phyloP scores from a whole-genome alignment of 345 rosid species.

The Salix viminalis region DNA sequence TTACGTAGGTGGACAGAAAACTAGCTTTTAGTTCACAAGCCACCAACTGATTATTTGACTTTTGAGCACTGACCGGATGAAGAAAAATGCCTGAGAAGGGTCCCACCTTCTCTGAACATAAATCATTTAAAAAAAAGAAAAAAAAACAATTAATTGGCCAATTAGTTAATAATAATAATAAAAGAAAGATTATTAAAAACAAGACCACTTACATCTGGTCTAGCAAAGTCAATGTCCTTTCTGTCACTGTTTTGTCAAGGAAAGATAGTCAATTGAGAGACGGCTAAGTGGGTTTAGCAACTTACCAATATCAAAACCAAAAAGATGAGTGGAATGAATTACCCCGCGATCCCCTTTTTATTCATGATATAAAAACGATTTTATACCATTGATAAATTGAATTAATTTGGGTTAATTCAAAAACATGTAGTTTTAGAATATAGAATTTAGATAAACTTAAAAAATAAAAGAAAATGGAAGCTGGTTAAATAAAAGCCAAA shows the following conservation, averaged over 20 bases:
- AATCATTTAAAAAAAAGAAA: background rate
- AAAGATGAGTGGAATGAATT: background rate
- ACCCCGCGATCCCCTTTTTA: too few species aligned
- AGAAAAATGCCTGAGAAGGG: slow-evolving; percentile 17
- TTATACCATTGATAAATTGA: too few species aligned
- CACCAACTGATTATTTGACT: slow-evolving; percentile 47
- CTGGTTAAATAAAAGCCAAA: too few species aligned
- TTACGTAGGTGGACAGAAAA: slow-evolving; percentile 31
- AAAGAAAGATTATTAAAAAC: slow-evolving; percentile 1
- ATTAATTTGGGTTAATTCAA: too few species aligned
- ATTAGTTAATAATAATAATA: background rate
- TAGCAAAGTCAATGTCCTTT: slow-evolving; percentile 63
- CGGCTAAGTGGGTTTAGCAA: slow-evolving; percentile 18
- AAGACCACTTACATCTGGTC: slow-evolving; percentile 17
- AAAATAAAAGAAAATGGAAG: too few species aligned
- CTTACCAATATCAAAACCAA: background rate
- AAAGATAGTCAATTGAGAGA: slow-evolving; percentile 30
- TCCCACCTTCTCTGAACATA: slow-evolving; percentile 11
- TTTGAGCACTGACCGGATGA: slow-evolving; percentile 10
- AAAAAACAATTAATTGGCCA: background rate
- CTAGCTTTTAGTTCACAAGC: slow-evolving; percentile 39
- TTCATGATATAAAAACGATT: too few species aligned
- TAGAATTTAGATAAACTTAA: too few species aligned
- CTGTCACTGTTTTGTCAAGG: slow-evolving; percentile 34
- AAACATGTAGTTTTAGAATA: too few species aligned